phyloP scores from a whole-genome alignment of 2,329 filamentous ascomycete species.

The Xylariomycetidae sp. region DNA sequence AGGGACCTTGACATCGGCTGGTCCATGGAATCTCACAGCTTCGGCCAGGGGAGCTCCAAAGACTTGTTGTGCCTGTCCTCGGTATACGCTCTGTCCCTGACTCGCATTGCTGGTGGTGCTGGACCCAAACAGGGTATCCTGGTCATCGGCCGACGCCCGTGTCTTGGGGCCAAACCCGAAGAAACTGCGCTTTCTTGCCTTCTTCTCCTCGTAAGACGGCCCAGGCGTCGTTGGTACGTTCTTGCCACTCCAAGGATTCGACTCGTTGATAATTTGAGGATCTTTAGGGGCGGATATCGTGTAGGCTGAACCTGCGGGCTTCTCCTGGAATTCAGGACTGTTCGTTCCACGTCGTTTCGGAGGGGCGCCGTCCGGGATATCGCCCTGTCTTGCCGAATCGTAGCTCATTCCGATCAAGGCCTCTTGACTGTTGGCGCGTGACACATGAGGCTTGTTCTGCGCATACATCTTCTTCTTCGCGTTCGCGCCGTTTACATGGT shows the following conservation, averaged over 20 bases:
- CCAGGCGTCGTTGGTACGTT: conserved; percentile 41
- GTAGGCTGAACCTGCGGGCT: conserved; percentile 34
- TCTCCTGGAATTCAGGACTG: conserved; percentile 24
- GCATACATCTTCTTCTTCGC: conserved; percentile 38
- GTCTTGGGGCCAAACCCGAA: conserved; percentile 61
- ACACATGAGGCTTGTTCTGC: conserved; percentile 29
- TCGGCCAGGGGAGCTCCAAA: conserved; percentile 84
- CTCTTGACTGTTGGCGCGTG: conserved; percentile 32
- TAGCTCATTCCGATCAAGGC: conserved; percentile 53
- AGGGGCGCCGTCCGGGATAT: conserved; percentile 39
- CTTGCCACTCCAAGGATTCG: conserved; percentile 81
- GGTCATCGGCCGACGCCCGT: conserved; percentile 51
- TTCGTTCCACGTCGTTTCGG: conserved; percentile 24
- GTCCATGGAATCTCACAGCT: conserved; percentile 75
- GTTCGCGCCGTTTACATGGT: conserved; percentile 30
- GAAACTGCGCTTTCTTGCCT: conserved; percentile 72
- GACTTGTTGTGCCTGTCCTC: conserved; percentile 58
- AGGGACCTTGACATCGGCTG: conserved; percentile 64
- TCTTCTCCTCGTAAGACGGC: conserved; percentile 65
- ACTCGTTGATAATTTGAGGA: conserved; percentile 75
- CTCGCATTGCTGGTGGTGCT: conserved; percentile 34
- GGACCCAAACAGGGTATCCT: conserved; percentile 49
- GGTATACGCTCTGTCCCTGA: conserved; percentile 34
- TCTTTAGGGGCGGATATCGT: conserved; percentile 84
- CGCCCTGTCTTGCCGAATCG: conserved; percentile 47